phyloP scores from a whole-genome alignment of 495 filamentous ascomycete genomes.

The Letharia columbiana region DNA sequence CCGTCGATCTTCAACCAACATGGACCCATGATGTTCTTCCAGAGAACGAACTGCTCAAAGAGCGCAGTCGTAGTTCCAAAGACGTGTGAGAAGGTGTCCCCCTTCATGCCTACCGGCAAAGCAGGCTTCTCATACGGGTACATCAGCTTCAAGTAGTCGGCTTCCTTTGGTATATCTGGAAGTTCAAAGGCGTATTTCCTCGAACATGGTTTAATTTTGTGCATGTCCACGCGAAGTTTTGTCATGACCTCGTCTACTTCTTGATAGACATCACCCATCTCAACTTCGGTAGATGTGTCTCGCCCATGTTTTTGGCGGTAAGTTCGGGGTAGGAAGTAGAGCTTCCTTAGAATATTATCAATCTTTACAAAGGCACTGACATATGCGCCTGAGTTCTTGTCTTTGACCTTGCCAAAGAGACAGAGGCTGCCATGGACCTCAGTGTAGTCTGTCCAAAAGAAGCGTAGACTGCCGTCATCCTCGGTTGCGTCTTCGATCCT shows the following conservation, averaged over 20 bases:
- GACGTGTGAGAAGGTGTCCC: conserved; percentile 88
- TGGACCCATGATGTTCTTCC: conserved; percentile 96
- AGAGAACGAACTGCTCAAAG: conserved; percentile 96
- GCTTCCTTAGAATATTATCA: conserved; percentile 86
- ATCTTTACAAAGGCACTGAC: conserved; percentile 94
- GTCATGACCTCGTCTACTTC: conserved; percentile 84
- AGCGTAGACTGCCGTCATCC: conserved; percentile 78
- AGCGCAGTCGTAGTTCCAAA: conserved; percentile 91
- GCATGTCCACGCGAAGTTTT: conserved; percentile 68
- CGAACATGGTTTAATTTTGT: conserved; percentile 84
- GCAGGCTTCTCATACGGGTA: conserved; percentile 80
- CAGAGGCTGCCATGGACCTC: conserved; percentile 88
- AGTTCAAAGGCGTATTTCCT: conserved; percentile 96
- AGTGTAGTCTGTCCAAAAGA: conserved; percentile 97
- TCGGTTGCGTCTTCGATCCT: conserved; percentile 74
- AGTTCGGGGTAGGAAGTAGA: conserved; percentile 86
- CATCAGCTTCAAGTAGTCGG: conserved; percentile 83
- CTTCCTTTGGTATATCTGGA: conserved; percentile 75
- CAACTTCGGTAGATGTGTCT: conserved; percentile 70
- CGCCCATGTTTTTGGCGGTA: conserved; percentile 53
- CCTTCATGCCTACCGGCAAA: conserved; percentile 59
- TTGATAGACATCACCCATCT: conserved; percentile 80
- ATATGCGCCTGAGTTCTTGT: conserved; percentile 69
- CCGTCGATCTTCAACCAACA: conserved; percentile 90
- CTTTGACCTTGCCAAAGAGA: conserved; percentile 91